These are phyloP conservation scores for Umbilicus rupestris DNA, from an alignment of 164 flowering plant species.

Conservation along the genomic window DNA sequence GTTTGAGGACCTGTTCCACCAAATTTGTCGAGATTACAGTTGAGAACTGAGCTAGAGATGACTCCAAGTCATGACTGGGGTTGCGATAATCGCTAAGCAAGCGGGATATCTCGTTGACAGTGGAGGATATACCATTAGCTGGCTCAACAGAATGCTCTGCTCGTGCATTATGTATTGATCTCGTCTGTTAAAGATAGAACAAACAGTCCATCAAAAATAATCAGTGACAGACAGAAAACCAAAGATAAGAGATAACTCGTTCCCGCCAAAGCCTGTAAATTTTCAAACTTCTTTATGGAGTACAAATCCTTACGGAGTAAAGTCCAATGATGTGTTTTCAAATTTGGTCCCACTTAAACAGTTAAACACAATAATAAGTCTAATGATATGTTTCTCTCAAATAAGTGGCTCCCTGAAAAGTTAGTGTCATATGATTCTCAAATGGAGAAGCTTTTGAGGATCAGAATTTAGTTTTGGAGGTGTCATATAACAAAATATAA, in stretches of 20 bases:
- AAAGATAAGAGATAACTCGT: conserved; percentile 4
- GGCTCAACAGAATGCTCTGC: conserved; percentile 96
- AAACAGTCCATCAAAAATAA: conserved; percentile 2
- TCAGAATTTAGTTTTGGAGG: too few species aligned
- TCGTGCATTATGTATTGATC: conserved; percentile 84
- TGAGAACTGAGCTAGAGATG: conserved; percentile 42
- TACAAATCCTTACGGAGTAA: conserved; percentile 50
- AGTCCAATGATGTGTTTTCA: too few species aligned
- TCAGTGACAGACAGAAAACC: background rate
- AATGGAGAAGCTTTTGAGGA: too few species aligned
- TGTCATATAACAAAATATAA: conserved; percentile 7
- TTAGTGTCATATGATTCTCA: too few species aligned
- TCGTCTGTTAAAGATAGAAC: conserved; percentile 32
- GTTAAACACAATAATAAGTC: too few species aligned
- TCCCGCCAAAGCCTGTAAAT: conserved; percentile 75
- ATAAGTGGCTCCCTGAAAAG: too few species aligned
- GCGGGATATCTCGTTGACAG: conserved; percentile 20
- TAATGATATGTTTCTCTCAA: too few species aligned
- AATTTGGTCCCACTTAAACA: too few species aligned
- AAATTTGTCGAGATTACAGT: conserved; percentile 26
- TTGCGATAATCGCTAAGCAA: background rate
- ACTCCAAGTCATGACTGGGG: conserved; percentile 36
- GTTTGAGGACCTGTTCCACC: background rate
- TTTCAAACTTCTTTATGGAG: conserved; percentile 69
- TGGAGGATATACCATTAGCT: conserved; percentile 79